phyloP scores from a whole-genome alignment of 2,329 filamentous ascomycete species.

The Paracamarosporium sp. region DNA sequence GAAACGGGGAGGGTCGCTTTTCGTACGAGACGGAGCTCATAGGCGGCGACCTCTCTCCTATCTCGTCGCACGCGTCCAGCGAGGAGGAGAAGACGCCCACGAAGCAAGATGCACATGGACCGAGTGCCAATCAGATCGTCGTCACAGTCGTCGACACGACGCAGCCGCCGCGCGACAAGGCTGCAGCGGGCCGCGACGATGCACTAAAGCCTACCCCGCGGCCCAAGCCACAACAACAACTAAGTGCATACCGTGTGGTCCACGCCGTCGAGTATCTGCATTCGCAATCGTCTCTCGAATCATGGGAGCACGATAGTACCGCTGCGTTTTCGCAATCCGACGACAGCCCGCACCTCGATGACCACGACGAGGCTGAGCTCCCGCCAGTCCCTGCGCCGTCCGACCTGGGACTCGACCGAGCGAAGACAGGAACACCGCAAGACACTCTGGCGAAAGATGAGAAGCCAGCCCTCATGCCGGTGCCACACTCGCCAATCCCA shows the following conservation, averaged over 20 bases:
- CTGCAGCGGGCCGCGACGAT: neutral
- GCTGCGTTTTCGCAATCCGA: constrained; percentile 32
- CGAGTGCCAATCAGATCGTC: neutral
- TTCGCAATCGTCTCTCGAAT: constrained; percentile 37
- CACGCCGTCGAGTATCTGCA: constrained; percentile 41
- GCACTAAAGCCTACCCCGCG: constrained; percentile 16
- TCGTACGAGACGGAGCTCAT: constrained; percentile 31
- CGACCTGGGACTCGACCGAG: constrained; percentile 21
- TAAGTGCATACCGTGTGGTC: constrained; percentile 35
- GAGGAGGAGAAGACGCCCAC: constrained; percentile 22
- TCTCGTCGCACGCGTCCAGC: constrained; percentile 22
- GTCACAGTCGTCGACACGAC: neutral
- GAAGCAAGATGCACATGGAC: constrained; percentile 3
- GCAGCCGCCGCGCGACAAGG: neutral
- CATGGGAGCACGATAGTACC: constrained; percentile 39
- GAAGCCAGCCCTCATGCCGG: constrained; percentile 21
- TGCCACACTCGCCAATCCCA: neutral
- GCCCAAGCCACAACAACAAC: constrained; percentile 23
- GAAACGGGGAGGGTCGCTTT: constrained; percentile 9
- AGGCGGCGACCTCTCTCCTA: constrained; percentile 34
- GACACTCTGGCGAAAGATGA: too few species aligned
- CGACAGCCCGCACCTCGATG: constrained; percentile 29
- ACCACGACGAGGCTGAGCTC: constrained; percentile 32
- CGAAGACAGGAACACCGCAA: constrained; percentile 18
- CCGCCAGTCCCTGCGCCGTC: constrained; percentile 37